phyloP scores from a whole-genome alignment of 2,329 filamentous ascomycete species.

The Colletotrichum salicis region DNA sequence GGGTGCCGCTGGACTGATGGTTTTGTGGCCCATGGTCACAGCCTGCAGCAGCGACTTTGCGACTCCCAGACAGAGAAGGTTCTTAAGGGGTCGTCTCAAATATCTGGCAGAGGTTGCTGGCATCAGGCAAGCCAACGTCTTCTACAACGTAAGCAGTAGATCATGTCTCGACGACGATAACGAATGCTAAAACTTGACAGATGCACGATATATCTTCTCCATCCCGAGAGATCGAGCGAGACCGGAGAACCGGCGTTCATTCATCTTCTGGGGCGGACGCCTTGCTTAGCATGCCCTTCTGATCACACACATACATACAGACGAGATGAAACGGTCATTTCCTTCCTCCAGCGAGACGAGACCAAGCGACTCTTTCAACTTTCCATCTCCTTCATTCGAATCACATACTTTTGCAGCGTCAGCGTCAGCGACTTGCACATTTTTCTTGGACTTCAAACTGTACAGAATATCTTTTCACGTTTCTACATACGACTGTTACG shows the following conservation, averaged over 20 bases:
- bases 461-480: not conserved
- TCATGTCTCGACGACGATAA: no score
- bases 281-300: not conserved
- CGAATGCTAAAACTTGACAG: not conserved
- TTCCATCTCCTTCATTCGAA: not conserved
- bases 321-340: not conserved
- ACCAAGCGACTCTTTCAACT: not conserved
- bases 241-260: conserved; percentile 5
- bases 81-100: conserved; percentile 34
- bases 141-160: conserved; percentile 35
- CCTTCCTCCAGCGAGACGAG: not conserved
- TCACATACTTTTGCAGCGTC: not conserved
- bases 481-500: not conserved
- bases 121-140: conserved; percentile 37
- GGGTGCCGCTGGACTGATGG: conserved; percentile 38
- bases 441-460: not conserved
- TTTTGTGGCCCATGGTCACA: conserved; percentile 36
- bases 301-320: not conserved
- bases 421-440: not conserved
- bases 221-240: conserved; percentile 33
- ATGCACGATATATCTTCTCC: conserved; percentile 31
- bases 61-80: conserved; percentile 36
- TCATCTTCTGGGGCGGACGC: not conserved
- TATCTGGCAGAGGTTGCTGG: conserved; percentile 38
- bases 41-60: conserved; percentile 38